Evolutionary conservation across 2,329 filamentous ascomycete species (phyloP), one percentile per base, ranked within the genome.

Genomic region (Pyricularia pennisetigena): DNA sequence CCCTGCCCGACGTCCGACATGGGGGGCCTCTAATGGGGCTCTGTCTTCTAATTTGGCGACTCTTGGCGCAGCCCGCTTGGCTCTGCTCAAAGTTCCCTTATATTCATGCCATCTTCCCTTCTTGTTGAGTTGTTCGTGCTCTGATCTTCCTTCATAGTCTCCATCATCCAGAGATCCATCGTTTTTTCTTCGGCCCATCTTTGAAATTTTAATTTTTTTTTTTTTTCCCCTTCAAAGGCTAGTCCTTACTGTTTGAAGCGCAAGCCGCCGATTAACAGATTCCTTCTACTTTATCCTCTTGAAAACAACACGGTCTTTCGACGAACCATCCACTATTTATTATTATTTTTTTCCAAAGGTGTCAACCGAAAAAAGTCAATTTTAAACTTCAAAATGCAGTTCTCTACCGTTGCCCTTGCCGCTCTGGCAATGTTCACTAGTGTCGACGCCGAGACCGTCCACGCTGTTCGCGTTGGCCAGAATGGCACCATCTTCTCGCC

Each of bases 401-500:
- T 85, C 78, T 77, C 80, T 71, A 78, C 80, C 70, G 73, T 84
- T 72, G 75, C 78, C 71, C 74, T 83, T 59, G 76, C 83, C 70
- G 79, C 83, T 73, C 78, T 87, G 66, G 54, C 66, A n/a, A 61
- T 30, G 54, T 20, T 67, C 10, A 30, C 57, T 57, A 57, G 66
- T 26, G 66, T 67, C 49, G 66, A 67, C 16, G 66, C 66, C 29
- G 29, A 67, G 66, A 84, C 86, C 71, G 90, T 93, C 69, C 85
- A 85, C 70, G 77, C 79, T 72, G 80, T 79, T 67, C 68, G 71
- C 77, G 79, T 74, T 28, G 78, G 82, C 70, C 85, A 85, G 74
- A 81, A 83, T 72, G 80, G 80, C 64, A 79, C 90, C 69, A 83
- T 80, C 70, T 94, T 88, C 82, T 86, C 80, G 71, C 91, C 91